Evolutionary conservation across 2,329 filamentous ascomycete species (phyloP), one percentile per base, ranked within the genome.

Genomic region (Hypoxylon sp.): DNA sequence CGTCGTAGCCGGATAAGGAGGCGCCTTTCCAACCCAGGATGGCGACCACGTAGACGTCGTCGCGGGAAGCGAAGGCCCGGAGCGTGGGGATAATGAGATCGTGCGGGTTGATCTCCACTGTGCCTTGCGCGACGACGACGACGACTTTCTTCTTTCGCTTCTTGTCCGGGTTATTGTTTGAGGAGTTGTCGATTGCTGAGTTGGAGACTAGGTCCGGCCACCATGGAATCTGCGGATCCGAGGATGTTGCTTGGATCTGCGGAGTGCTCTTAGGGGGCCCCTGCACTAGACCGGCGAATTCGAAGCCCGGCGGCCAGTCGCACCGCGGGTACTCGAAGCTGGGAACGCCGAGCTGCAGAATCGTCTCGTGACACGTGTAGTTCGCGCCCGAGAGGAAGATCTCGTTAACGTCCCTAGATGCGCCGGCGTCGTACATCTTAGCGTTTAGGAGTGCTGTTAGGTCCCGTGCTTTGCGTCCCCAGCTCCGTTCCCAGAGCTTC

Each of bases 61-160:
- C 11, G 0, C 64, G 64, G n/a, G 30, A 60, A 0, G 69, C 71
- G 54, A 80, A 71, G 1, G 78, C 75, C n/a, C 65, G 68, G 2
- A 80, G 67, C 2, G 78, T 80, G 1, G 79, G 79, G 20, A 80
- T 59, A 46, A 80, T 79, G 2, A 81, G 73, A 48, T 80, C 75
- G 4, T 72, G 57, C 4, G 78, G 77, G 50, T 80, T 72, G 1
- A 71, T 78, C 68, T 80, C 78, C 5, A 80, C 78, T 2, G 78
- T 80, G 3, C 79, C 79, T 60, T 81, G 79, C 0, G 79, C 75
- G 16, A 80, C 79, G 7, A 80, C 79, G 7, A 80, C 75, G 1
- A 80, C 67, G 2, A 80, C 71, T 49, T 75, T 77, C 60, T 74
- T 76, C 18, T 70, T 61, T 14, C 2, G 42, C 4, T 14, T 24